A percentile compares a stretch with the other conserved stretches of the same genome.
phyloP scores from a whole-genome alignment of 495 filamentous ascomycete species.

The Penicillium pulvis region DNA sequence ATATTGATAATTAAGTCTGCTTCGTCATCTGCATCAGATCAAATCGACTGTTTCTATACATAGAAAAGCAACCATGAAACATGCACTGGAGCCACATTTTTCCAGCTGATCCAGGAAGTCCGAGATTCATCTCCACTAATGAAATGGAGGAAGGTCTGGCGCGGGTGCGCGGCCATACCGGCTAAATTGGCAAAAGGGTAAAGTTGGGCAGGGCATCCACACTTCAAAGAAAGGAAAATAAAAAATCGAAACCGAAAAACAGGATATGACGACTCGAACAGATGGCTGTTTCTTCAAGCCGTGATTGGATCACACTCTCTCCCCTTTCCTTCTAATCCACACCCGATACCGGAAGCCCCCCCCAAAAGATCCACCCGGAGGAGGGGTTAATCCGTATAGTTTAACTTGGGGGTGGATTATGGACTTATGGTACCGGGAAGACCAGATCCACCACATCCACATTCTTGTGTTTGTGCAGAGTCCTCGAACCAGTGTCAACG shows the following conservation, averaged over 20 bases:
- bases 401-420: constrained; percentile 6
- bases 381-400: constrained; percentile 16
- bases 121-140: not conserved
- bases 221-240: no score
- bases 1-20: not conserved
- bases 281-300: not conserved
- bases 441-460: constrained; percentile 18
- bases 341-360: constrained; percentile 28
- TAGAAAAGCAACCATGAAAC: constrained; percentile 12
- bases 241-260: not conserved
- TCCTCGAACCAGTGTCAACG: constrained; percentile 4
- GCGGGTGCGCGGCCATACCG: constrained; percentile 1
- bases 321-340: constrained; percentile 1
- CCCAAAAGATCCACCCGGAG: not conserved
- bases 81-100: not conserved
- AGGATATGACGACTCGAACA: constrained; percentile 3
- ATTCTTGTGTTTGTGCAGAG: constrained; percentile 28
- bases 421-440: not conserved
- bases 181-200: constrained; percentile 9
- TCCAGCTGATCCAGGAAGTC: not conserved
- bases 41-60: constrained; percentile 9
- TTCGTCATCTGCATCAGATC: not conserved
- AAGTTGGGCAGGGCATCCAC: constrained; percentile 7
- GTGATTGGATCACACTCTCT: constrained; percentile 15
- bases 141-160: constrained; percentile 2